phyloP scores from a whole-genome alignment of 2,329 filamentous ascomycete genomes.

The Ilyonectria mors-panacis region DNA sequence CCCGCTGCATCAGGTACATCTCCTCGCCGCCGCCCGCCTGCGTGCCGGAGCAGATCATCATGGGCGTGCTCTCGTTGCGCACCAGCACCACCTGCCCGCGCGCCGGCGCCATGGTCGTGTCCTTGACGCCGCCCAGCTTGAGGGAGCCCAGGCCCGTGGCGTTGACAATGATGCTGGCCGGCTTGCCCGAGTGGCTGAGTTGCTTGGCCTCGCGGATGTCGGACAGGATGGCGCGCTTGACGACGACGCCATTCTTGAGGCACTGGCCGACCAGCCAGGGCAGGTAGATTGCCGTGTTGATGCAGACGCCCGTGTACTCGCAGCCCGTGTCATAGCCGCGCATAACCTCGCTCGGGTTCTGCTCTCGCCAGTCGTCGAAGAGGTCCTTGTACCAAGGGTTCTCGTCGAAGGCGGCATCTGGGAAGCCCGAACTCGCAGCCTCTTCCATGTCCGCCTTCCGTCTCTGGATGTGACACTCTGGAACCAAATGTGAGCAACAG shows the following conservation, averaged over 20 bases:
- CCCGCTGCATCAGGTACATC: conserved; percentile 86
- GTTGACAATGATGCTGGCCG: conserved; percentile 84
- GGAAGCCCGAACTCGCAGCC: conserved; percentile 56
- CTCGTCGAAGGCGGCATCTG: conserved; percentile 73
- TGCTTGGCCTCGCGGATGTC: conserved; percentile 79
- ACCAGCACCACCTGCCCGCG: conserved; percentile 90
- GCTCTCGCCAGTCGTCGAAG: conserved; percentile 77
- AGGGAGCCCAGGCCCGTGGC: conserved; percentile 85
- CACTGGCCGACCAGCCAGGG: conserved; percentile 89
- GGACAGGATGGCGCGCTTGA: conserved; percentile 74
- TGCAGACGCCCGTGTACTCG: conserved; percentile 87
- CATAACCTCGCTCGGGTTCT: conserved; percentile 72
- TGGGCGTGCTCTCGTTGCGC: conserved; percentile 80
- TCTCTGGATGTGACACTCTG: conserved; percentile 66
- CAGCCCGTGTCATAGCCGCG: conserved; percentile 79
- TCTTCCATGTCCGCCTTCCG: conserved; percentile 73
- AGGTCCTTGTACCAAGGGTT: conserved; percentile 83
- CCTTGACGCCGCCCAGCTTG: conserved; percentile 85
- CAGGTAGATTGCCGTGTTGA: conserved; percentile 91
- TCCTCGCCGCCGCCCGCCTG: conserved; percentile 82
- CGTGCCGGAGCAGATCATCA: conserved; percentile 79
- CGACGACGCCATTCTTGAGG: conserved; percentile 77
- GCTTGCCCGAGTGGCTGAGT: conserved; percentile 65
- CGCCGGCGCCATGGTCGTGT: conserved; percentile 79
- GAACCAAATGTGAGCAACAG: conserved; percentile 21